These are phyloP conservation scores for Mixia osmundae DNA, from an alignment of 1,284 basidiomycete genomes.

Conservation along the genomic window DNA sequence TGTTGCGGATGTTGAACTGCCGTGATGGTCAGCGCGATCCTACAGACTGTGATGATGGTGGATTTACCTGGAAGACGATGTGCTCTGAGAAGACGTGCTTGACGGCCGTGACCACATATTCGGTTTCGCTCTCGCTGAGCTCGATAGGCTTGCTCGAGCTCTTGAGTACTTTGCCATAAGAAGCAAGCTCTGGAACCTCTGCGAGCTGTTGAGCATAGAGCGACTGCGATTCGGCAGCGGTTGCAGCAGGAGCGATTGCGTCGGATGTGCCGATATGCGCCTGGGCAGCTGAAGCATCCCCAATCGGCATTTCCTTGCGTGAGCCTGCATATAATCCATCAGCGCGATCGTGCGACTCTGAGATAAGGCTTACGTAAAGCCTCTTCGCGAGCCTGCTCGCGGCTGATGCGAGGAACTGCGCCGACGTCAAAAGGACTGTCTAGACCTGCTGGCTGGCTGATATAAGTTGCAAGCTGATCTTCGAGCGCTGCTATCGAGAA, in stretches of 20 bases:
- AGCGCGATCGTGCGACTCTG: too few relatives aligned
- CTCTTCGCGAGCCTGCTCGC: constrained; percentile 65
- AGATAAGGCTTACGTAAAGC: constrained; percentile 31
- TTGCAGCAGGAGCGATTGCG: constrained; percentile 39
- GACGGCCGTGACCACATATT: constrained; percentile 88
- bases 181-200: constrained; percentile 60
- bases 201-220: constrained; percentile 64
- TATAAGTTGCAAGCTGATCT: constrained; percentile 62
- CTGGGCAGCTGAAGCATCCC: constrained; percentile 1
- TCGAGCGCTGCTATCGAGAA: constrained; percentile 72
- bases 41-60: background rate
- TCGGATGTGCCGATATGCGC: constrained; percentile 33
- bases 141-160: constrained; percentile 57
- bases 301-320: constrained; percentile 3
- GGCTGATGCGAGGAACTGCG: constrained; percentile 69
- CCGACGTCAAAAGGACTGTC: constrained; percentile 51
- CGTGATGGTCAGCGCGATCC: background rate
- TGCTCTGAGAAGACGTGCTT: constrained; percentile 95
- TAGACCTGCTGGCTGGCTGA: constrained; percentile 48
- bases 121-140: constrained; percentile 90
- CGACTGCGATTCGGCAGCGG: constrained; percentile 59
- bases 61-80: constrained; percentile 74
- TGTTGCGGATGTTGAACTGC: constrained; percentile 93
- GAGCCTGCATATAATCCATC: constrained; percentile 4
- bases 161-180: constrained; percentile 69